Evolutionary conservation across 805 yeast species (phyloP).

Genomic region (Diddensiella transvaalensis): DNA sequence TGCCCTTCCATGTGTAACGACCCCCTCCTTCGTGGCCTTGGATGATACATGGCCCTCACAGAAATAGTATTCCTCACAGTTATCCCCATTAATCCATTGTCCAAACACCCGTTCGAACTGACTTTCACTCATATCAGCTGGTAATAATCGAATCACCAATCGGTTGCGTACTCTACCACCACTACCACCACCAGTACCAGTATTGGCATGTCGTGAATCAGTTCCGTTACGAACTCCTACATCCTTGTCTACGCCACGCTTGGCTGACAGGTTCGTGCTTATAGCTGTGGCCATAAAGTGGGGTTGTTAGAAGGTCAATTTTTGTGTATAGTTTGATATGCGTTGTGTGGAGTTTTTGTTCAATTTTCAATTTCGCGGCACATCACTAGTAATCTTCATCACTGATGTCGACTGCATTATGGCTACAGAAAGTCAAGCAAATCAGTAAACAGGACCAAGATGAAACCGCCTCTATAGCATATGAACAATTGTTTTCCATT

Average conservation of each 20-base stretch:
- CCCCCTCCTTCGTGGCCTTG: constrained; percentile 36
- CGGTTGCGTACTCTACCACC: too few relatives aligned
- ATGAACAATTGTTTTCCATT: constrained; percentile 27
- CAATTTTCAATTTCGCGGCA: too few relatives aligned
- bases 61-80: constrained; percentile 22
- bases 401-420: constrained; percentile 20
- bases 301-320: too few relatives aligned
- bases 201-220: too few relatives aligned
- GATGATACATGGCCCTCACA: constrained; percentile 31
- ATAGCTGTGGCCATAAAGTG: too few relatives aligned
- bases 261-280: too few relatives aligned
- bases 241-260: too few relatives aligned
- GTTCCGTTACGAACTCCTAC: too few relatives aligned
- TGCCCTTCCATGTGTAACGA: constrained; percentile 42
- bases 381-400: too few relatives aligned
- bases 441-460: neutral
- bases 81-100: constrained; percentile 23
- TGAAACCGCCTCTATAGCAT: constrained; percentile 7
- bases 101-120: constrained; percentile 34
- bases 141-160: constrained; percentile 42
- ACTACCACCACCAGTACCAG: too few relatives aligned
- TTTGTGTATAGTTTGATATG: too few relatives aligned
- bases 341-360: too few relatives aligned
- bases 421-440: constrained; percentile 15
- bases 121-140: constrained; percentile 28